These are phyloP conservation scores for Ophiostoma sp. DNA, from an alignment of 2,329 filamentous ascomycete genomes.

Conservation along the genomic window DNA sequence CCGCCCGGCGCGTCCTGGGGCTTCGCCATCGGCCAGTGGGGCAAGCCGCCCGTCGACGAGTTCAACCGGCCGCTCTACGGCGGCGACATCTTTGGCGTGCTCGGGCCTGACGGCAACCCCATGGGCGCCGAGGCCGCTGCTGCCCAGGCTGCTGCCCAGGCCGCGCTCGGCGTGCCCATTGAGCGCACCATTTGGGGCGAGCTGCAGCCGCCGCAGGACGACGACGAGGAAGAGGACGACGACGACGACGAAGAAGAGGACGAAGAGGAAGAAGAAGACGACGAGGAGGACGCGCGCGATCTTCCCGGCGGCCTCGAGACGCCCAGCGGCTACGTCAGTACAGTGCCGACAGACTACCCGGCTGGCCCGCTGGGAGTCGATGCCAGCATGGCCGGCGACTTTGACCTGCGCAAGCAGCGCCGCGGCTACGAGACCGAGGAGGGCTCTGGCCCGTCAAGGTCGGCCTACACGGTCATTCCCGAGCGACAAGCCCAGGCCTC, in stretches of 20 bases:
- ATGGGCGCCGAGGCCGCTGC: conserved; percentile 23
- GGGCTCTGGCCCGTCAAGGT: conserved; percentile 57
- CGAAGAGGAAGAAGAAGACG: conserved; percentile 66
- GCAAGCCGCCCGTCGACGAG: conserved; percentile 92
- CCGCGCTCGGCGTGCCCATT: conserved; percentile 63
- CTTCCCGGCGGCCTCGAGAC: conserved; percentile 67
- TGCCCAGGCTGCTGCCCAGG: conserved; percentile 36
- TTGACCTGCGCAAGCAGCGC: conserved; percentile 83
- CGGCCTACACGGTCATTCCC: conserved; percentile 83
- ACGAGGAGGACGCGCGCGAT: conserved; percentile 58
- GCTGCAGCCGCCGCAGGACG: conserved; percentile 71
- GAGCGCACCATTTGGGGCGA: conserved; percentile 92
- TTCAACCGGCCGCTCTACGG: conserved; percentile 87
- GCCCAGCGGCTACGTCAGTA: conserved; percentile 72
- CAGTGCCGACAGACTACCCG: conserved; percentile 72
- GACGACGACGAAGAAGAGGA: conserved; percentile 53
- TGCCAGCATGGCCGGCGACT: conserved; percentile 75
- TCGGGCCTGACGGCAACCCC: conserved; percentile 35
- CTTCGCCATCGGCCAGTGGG: conserved; percentile 91
- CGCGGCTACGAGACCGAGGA: conserved; percentile 87
- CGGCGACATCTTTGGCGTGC: conserved; percentile 87
- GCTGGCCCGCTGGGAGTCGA: conserved; percentile 59
- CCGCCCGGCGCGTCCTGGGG: conserved; percentile 89
- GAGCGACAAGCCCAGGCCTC: conserved; percentile 80
- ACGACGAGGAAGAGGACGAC: conserved; percentile 63